phyloP scores from a whole-genome alignment of 2,329 filamentous ascomycete genomes.

The Nothomitra cinnamomea region DNA sequence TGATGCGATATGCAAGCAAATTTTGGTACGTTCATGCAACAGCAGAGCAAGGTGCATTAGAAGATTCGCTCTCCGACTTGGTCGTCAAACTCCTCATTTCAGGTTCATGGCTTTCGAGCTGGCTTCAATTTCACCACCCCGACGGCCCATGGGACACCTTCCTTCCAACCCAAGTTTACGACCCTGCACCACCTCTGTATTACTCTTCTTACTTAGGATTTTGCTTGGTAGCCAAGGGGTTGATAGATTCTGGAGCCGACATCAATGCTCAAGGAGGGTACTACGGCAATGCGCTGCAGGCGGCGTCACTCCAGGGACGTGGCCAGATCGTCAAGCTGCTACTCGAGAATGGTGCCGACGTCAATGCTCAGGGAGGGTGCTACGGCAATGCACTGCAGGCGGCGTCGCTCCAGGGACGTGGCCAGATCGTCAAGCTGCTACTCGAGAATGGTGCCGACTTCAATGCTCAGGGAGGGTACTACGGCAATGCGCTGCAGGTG shows the following conservation, averaged over 20 bases:
- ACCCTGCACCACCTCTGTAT: constrained; percentile 12
- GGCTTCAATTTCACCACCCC: constrained; percentile 4
- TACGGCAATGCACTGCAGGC: no score
- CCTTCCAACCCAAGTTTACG: constrained; percentile 5
- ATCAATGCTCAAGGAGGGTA: neutral
- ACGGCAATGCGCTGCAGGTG: no score
- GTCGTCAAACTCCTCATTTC: constrained; percentile 10
- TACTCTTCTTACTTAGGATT: constrained; percentile 13
- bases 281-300: neutral
- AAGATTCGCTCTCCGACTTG: neutral
- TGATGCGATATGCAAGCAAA: constrained; percentile 16
- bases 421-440: no score
- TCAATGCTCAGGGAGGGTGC: no score
- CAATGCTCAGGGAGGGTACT: no score
- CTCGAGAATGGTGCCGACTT: no score
- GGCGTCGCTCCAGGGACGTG: no score
- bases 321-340: neutral
- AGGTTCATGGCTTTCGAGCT: constrained; percentile 3
- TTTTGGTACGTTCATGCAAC: constrained; percentile 12
- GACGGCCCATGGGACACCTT: neutral
- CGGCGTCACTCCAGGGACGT: neutral
- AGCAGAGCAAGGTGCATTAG: neutral
- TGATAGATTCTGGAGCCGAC: neutral
- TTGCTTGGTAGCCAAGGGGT: neutral
- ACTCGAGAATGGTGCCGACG: neutral